A percentile compares a stretch with the other conserved stretches of the same genome.
Conservation (phyloP, 1,284 basidiomycete genomes). For the Mycena citricolor region DNA sequence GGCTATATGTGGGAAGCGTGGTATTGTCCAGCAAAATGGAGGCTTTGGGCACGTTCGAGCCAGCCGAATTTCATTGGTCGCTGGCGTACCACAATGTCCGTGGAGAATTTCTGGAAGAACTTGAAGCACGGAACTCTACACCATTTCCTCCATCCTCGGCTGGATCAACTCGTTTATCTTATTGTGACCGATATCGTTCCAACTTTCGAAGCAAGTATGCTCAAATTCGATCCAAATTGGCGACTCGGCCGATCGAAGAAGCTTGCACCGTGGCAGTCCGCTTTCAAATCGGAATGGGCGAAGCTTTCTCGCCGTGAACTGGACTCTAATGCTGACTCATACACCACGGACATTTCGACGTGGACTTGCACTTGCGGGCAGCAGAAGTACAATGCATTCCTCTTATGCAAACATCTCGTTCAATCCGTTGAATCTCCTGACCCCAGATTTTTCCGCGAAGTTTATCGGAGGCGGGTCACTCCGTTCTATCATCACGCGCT, state of each 20-base stretch:
- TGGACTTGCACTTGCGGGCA: conserved; percentile 16
- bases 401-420: conserved; percentile 17
- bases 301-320: conserved; percentile 8
- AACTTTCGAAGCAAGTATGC: conserved; percentile 19
- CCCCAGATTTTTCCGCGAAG: conserved; percentile 6
- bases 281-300: conserved; percentile 25
- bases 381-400: conserved; percentile 14
- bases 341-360: conserved; percentile 9
- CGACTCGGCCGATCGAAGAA: conserved; percentile 21
- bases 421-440: conserved; percentile 8
- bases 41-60: conserved; percentile 34
- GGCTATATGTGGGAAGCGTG: conserved; percentile 37
- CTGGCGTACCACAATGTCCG: conserved; percentile 34
- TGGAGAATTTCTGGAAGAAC: conserved; percentile 34
- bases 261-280: conserved; percentile 21
- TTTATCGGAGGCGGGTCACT: conserved; percentile 7
- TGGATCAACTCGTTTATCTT: conserved; percentile 34
- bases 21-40: conserved; percentile 33
- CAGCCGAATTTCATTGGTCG: conserved; percentile 24
- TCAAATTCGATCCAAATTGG: conserved; percentile 20
- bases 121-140: conserved; percentile 30
- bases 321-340: conserved; percentile 10
- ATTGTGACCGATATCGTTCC: conserved; percentile 28
- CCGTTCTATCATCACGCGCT: conserved; percentile 7
- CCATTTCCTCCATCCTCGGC: conserved; percentile 26